Percentiles rank a stretch among this genome's conserved stretches.
These are phyloP conservation scores for Stagonosporopsis cucurbitacearum DNA, from an alignment of 2,329 filamentous ascomycete genomes.

Conservation along the genomic window DNA sequence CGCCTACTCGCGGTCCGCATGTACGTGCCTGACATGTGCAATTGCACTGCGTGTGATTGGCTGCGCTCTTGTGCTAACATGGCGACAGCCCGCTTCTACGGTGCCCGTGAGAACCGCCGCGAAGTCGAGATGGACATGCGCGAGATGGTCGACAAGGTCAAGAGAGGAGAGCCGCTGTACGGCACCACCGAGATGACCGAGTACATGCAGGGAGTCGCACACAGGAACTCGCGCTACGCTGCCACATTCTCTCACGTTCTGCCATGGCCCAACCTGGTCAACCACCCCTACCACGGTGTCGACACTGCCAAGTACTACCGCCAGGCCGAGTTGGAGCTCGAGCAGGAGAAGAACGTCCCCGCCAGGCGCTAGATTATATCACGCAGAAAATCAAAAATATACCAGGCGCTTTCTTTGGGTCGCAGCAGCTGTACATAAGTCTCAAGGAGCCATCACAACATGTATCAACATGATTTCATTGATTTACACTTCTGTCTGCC, in stretches of 20 bases:
- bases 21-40: slow-evolving; percentile 62
- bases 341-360: slow-evolving; percentile 65
- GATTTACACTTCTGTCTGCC: neutral
- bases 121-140: slow-evolving; percentile 96
- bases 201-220: slow-evolving; percentile 92
- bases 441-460: slow-evolving; percentile 28
- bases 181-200: slow-evolving; percentile 78
- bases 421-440: slow-evolving; percentile 38
- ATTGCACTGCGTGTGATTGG: slow-evolving; percentile 2
- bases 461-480: slow-evolving; percentile 40
- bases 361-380: slow-evolving; percentile 9
- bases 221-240: slow-evolving; percentile 90
- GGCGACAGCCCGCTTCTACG: slow-evolving; percentile 85
- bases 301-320: slow-evolving; percentile 99
- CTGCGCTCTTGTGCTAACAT: neutral
- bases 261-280: slow-evolving; percentile 98
- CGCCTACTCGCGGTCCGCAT: slow-evolving; percentile 81
- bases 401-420: slow-evolving; percentile 26
- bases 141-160: slow-evolving; percentile 97
- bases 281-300: slow-evolving; percentile 85
- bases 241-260: slow-evolving; percentile 82
- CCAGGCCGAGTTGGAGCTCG: slow-evolving; percentile 91
- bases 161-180: slow-evolving; percentile 88
- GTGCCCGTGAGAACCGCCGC: slow-evolving; percentile 87
- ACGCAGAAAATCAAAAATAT: slow-evolving; percentile 19